Conservation (phyloP, 2,329 filamentous ascomycete genomes). For the Ceratocystis alfenasii region DNA sequence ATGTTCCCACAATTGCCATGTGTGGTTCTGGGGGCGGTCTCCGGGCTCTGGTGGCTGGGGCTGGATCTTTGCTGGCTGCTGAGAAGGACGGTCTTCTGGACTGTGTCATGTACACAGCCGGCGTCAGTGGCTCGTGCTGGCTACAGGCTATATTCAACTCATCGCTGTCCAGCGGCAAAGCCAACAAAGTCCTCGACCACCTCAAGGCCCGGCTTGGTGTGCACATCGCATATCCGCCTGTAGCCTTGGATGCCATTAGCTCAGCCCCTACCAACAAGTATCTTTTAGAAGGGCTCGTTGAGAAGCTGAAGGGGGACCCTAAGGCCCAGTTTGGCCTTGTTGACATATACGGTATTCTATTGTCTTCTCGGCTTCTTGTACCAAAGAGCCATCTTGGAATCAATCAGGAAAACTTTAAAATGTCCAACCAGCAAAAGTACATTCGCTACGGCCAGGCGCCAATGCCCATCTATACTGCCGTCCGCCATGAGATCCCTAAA, state of each 20-base stretch:
- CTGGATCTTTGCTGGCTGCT: constrained; percentile 73
- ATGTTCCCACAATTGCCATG: constrained; percentile 86
- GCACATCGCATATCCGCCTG: constrained; percentile 86
- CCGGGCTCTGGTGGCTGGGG: constrained; percentile 74
- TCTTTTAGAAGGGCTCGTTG: constrained; percentile 74
- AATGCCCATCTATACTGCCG: constrained; percentile 87
- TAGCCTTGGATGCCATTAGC: constrained; percentile 68
- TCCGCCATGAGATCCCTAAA: constrained; percentile 81
- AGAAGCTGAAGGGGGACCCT: constrained; percentile 77
- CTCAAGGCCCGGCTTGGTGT: constrained; percentile 72
- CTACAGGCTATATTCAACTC: constrained; percentile 79
- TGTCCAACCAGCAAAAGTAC: constrained; percentile 73
- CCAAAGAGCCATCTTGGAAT: constrained; percentile 58
- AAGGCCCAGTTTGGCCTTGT: constrained; percentile 76
- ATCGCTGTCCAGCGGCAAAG: constrained; percentile 56
- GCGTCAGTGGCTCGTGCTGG: constrained; percentile 95
- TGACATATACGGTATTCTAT: constrained; percentile 77
- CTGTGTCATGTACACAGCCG: constrained; percentile 87
- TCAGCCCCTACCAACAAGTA: constrained; percentile 88
- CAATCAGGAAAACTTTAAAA: constrained; percentile 66
- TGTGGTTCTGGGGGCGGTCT: constrained; percentile 89
- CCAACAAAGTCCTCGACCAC: constrained; percentile 65
- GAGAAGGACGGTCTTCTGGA: constrained; percentile 84
- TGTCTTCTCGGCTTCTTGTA: constrained; percentile 74
- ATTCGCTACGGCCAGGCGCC: constrained; percentile 69